Conservation (phyloP, 164 flowering plant species). For the Cinnamomum chago region DNA sequence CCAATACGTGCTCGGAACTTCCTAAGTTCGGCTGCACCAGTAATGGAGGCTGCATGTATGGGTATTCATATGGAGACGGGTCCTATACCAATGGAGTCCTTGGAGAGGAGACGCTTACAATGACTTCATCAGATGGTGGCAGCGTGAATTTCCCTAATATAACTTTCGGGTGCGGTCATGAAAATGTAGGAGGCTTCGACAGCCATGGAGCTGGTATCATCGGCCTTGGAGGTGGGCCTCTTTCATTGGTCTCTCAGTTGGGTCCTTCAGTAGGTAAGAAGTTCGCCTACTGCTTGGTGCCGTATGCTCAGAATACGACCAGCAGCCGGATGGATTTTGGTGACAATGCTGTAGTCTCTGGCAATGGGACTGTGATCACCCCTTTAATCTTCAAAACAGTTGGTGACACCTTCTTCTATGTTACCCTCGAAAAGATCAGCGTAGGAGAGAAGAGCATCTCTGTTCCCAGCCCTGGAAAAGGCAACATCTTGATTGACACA, state of each 20-base stretch:
- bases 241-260: conserved; percentile 38
- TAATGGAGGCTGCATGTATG: conserved; percentile 19
- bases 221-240: conserved; percentile 53
- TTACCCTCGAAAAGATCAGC: conserved; percentile 35
- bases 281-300: conserved; percentile 59
- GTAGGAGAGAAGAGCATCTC: conserved; percentile 29
- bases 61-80: conserved; percentile 27
- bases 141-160: conserved; percentile 11
- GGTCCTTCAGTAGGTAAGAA: conserved; percentile 28
- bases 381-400: conserved; percentile 19
- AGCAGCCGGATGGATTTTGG: conserved; percentile 43
- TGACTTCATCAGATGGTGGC: conserved; percentile 18
- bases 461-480: conserved; percentile 10
- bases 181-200: conserved; percentile 34
- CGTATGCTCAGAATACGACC: neutral
- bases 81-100: conserved; percentile 35
- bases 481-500: conserved; percentile 59
- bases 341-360: conserved; percentile 22
- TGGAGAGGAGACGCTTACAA: conserved; percentile 36
- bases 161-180: conserved; percentile 46
- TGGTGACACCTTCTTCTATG: conserved; percentile 29
- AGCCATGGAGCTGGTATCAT: conserved; percentile 33
- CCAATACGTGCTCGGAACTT: conserved; percentile 21
- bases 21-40: neutral
- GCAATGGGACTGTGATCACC: conserved; percentile 31